Evolutionary conservation across 148 eudicot genomes (phyloP).

Genomic region (Rhododendron vialii): DNA sequence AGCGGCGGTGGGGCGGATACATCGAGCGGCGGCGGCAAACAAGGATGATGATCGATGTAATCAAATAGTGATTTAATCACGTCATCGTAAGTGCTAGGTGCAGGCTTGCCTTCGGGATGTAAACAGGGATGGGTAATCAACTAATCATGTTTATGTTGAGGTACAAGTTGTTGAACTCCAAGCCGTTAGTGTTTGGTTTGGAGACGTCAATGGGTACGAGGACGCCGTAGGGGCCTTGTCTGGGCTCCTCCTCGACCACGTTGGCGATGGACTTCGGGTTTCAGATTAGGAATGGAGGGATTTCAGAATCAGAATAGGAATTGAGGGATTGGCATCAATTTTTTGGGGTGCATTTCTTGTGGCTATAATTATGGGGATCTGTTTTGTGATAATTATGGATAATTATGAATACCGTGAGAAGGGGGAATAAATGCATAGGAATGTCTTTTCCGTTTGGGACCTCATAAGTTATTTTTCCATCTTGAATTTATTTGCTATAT

Average conservation of each 20-base stretch:
- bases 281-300: not conserved
- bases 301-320: not conserved
- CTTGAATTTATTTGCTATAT: too few species aligned
- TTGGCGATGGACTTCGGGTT: conserved; percentile 58
- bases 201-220: conserved; percentile 44
- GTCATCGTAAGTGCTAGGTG: conserved; percentile 83
- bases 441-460: too few species aligned
- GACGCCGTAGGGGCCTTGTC: conserved; percentile 30
- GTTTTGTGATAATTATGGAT: too few species aligned
- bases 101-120: conserved; percentile 84
- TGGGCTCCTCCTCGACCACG: conserved; percentile 68
- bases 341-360: too few species aligned
- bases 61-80: conserved; percentile 85
- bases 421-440: too few species aligned
- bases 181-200: conserved; percentile 72
- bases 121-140: conserved; percentile 85
- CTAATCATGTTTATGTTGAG: conserved; percentile 93
- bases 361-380: too few species aligned
- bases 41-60: conserved; percentile 68
- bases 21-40: too few species aligned
- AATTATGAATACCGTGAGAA: too few species aligned
- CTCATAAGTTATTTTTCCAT: too few species aligned
- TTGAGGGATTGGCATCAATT: too few species aligned
- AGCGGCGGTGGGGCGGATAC: too few species aligned
- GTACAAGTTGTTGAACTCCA: conserved; percentile 79